Evolutionary conservation across 2,329 filamentous ascomycete species (phyloP), one percentile per base, ranked within the genome.

Genomic region (Didymosphaeria variabile): DNA sequence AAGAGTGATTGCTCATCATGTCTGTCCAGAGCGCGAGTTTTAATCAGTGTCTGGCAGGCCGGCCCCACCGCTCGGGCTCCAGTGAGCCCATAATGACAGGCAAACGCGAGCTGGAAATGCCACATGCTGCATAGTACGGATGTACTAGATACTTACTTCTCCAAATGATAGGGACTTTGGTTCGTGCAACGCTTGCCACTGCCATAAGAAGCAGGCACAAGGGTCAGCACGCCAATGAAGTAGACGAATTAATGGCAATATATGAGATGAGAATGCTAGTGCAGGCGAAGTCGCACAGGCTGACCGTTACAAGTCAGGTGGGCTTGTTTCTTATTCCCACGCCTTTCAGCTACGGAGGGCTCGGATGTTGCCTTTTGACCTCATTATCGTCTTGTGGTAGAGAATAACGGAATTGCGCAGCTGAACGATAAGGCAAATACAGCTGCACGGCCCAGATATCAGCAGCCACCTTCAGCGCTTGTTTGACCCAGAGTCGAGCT

Each of bases 21-120:
- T 38, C 63, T 52, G 65, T 61, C 61, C 66, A 68, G 62, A 65
- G 61, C 59, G 57, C 59, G 67, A 67, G 66, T 70, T 67, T 70
- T 72, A 72, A 69, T 63, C 64, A 72, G 62, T 62, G 45, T 62
- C 60, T 46, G 34, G 55, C 53, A 38, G 55, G 62, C 57, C 69
- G 70, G 70, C 65, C 67, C 67, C 67, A 70, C 70, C 64, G 65
- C 58, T 68, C 59, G 62, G 65, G 64, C 40, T 55, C 17, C 26
- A 23, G 40, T 19, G 42, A 45, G 17, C 52, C 13, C 26, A 34
- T 44, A 45, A 8, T 32, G 38, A 34, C 47, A 51, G 47, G 31
- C 29, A 13, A 9, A 26, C 15, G 12, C 38, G 52, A 55, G 38
- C 40, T 55, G 52, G 42, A 29, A 29, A 26, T 53, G 50, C 50